phyloP scores from a whole-genome alignment of 73 alveolate genomes.

The Uronychia binucleata region DNA sequence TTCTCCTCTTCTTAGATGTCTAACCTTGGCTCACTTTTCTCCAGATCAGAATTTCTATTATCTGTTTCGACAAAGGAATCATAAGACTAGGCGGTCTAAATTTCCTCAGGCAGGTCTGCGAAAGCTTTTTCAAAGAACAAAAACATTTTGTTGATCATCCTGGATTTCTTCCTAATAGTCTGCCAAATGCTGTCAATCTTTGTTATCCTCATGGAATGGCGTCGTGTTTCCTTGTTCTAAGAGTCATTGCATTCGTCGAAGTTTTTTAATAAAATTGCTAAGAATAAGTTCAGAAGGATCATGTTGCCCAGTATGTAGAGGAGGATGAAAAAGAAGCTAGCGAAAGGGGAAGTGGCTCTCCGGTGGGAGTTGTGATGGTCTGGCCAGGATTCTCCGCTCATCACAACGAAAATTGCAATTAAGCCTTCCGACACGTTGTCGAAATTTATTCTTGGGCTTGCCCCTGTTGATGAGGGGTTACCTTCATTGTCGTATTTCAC shows the following conservation, averaged over 20 bases:
- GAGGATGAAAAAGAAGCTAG: conserved; percentile 39
- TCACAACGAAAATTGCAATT: conserved; percentile 52
- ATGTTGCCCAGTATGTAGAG: conserved; percentile 55
- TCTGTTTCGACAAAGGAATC: no score
- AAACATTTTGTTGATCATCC: background rate
- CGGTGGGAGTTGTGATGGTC: conserved; percentile 12
- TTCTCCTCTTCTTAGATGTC: no score
- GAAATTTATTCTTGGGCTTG: conserved; percentile 37
- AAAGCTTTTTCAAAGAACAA: background rate
- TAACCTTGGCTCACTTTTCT: no score
- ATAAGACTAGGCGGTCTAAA: no score
- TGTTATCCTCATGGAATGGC: no score
- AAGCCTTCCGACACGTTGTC: conserved; percentile 49
- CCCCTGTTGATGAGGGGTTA: conserved; percentile 8
- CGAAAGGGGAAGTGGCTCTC: conserved; percentile 1
- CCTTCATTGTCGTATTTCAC: conserved; percentile 18
- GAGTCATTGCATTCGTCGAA: conserved; percentile 25
- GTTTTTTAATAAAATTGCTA: conserved; percentile 61
- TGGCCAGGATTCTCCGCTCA: conserved; percentile 38
- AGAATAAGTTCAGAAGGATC: conserved; percentile 55
- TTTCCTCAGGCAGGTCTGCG: background rate
- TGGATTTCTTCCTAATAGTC: background rate
- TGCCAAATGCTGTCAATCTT: no score
- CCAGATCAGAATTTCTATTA: no score
- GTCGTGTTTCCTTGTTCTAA: background rate